Evolutionary conservation across 192 early-diverging fungal species (phyloP).

Genomic region (Backusella liffmaniae): DNA sequence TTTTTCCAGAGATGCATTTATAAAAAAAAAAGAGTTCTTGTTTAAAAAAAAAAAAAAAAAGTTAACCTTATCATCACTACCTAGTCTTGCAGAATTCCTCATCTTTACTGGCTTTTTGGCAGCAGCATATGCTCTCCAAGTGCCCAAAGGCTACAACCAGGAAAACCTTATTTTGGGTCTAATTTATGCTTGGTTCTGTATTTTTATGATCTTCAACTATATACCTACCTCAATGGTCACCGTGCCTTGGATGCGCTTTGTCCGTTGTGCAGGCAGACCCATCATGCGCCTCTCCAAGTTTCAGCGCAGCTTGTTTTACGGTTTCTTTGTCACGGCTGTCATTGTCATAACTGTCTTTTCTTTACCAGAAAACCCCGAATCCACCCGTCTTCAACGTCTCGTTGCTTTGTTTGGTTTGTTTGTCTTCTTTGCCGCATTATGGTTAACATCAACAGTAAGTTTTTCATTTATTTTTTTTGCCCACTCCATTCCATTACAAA

Average conservation of each 20-base stretch:
- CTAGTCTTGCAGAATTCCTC: constrained; percentile 19
- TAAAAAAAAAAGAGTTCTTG: neutral
- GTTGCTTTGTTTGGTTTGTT: constrained; percentile 75
- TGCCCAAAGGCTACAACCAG: constrained; percentile 30
- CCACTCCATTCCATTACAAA: neutral
- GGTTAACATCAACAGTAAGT: constrained; percentile 50
- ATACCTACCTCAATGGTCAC: constrained; percentile 7
- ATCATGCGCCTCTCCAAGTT: constrained; percentile 12
- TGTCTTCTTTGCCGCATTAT: constrained; percentile 50
- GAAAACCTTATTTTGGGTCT: constrained; percentile 34
- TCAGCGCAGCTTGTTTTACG: constrained; percentile 6
- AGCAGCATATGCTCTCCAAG: constrained; percentile 27
- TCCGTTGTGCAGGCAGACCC: neutral
- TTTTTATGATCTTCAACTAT: constrained; percentile 25
- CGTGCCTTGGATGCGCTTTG: constrained; percentile 6
- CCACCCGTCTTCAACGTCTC: constrained; percentile 66
- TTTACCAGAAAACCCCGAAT: constrained; percentile 43
- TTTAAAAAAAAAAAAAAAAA: neutral
- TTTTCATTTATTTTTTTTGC: neutral
- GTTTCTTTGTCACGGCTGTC: constrained; percentile 36
- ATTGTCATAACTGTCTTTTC: constrained; percentile 56
- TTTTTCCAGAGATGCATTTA: neutral
- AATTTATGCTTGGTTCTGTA: constrained; percentile 19
- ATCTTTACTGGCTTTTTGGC: constrained; percentile 28
- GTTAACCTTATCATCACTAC: neutral